Base-by-base conservation (phyloP, 352 stramenopile genomes). In the Detonula confervacea region DNA sequence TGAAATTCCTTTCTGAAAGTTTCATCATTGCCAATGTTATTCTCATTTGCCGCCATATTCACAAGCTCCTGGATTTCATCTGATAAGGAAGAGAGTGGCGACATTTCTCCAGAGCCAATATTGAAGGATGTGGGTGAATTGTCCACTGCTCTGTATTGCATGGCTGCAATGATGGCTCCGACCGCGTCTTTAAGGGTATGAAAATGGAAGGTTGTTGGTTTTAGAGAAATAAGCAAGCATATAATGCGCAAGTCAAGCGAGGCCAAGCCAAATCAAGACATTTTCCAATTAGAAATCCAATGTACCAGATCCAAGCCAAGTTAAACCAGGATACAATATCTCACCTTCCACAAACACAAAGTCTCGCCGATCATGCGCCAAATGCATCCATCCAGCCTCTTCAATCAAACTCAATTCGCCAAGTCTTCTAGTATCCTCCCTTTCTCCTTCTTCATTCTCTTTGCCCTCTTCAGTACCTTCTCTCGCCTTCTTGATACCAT, bases 261-360 rank as follows among this genome's bases (percentile, higher is more conserved):
- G n/a, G n/a, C n/a, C n/a, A n/a, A n/a, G n/a, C n/a, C n/a, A n/a
- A n/a, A n/a, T n/a, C n/a, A n/a, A n/a, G n/a, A n/a, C n/a, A n/a
- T n/a, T n/a, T n/a, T n/a, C n/a, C n/a, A n/a, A n/a, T n/a, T n/a
- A n/a, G n/a, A n/a, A n/a, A n/a, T n/a, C n/a, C n/a, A n/a, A n/a
- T n/a, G n/a, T n/a, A n/a, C n/a, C n/a, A n/a, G n/a, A n/a, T n/a
- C n/a, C n/a, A n/a, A n/a, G n/a, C n/a, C n/a, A n/a, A n/a, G n/a
- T n/a, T n/a, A n/a, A n/a, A n/a, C n/a, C n/a, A n/a, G n/a, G n/a
- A n/a, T n/a, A n/a, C n/a, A n/a, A n/a, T n/a, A 42, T 47, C 76
- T 75, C 22, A 83, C 76, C 76, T 62, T 92, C 82, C 9, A 92
- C 77, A 71, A 86, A 86, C 1, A 92, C 60, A 73, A 91, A 80